Evolutionary conservation across 202 grass and related monocot species (phyloP).

Genomic region (Hordeum pubiflorum): DNA sequence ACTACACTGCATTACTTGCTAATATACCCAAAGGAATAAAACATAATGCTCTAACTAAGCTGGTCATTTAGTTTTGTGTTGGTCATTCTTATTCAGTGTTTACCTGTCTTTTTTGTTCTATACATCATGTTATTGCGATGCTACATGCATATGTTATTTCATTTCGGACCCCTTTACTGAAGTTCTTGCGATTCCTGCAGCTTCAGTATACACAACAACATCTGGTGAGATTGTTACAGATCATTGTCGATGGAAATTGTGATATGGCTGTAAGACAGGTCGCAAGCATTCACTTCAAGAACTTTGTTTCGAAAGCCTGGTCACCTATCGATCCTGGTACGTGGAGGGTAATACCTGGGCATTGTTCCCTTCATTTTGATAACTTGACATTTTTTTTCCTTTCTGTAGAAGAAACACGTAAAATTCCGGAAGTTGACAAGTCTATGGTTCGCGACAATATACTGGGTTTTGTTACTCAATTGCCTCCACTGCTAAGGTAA

Average conservation of each 20-base stretch:
- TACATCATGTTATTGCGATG: background rate
- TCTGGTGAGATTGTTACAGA: conserved; percentile 77
- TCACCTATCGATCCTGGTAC: conserved; percentile 56
- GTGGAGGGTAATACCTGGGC: background rate
- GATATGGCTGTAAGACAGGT: conserved; percentile 81
- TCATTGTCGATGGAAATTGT: conserved; percentile 70
- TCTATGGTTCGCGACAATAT: conserved; percentile 73
- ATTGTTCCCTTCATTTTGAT: background rate
- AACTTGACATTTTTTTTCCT: background rate
- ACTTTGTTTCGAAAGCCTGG: conserved; percentile 86
- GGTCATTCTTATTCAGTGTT: background rate
- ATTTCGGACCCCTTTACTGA: background rate
- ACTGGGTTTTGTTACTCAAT: conserved; percentile 70
- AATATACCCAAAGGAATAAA: background rate
- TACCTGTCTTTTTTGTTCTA: background rate
- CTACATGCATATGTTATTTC: conserved; percentile 7
- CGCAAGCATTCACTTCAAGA: conserved; percentile 96
- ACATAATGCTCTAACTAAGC: background rate
- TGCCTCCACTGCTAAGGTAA: conserved; percentile 86
- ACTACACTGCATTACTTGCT: background rate
- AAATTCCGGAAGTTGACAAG: conserved; percentile 75
- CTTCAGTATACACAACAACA: conserved; percentile 72
- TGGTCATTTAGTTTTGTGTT: background rate
- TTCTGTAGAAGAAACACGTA: conserved; percentile 48
- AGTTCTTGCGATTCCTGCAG: conserved; percentile 34